Base-by-base conservation (phyloP, 768 basidiomycete species). In the Pleurotus citrinopileatus region DNA sequence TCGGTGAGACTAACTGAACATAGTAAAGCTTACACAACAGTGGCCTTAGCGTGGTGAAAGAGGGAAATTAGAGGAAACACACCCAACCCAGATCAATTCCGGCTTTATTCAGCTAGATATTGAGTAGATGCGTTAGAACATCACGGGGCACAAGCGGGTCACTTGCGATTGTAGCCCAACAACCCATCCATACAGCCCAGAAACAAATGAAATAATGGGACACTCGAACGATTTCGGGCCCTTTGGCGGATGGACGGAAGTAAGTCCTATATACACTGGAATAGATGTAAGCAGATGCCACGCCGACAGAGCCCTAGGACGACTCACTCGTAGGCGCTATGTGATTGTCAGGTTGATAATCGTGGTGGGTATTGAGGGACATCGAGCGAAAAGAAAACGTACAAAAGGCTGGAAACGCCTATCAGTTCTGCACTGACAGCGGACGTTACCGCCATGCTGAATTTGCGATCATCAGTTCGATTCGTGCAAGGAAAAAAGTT, bases 71-170 rank as follows among this genome's bases (percentile, higher is more conserved):
- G 28, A 13, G 25, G 2, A n/a, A 34, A 19, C 20, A 44, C 28
- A 77, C 74, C 77, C 76, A 78, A 43, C 76, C 75, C 4, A 79
- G 67, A 44, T 77, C 73, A 32, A 79, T 76, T 19, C 67, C 69
- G 17, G 66, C 76, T 55, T 72, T 73, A 55, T 77, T 70, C 3
- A 79, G 67, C 76, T 77, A 55, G 8, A 15, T 13, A 29, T 13
- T 19, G 46, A 4, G 47, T 4, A 38, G 19, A 22, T 27, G 3
- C 15, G 28, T 6, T 15, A 56, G 40, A 55, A 42, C 10, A 12
- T 32, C 32, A n/a, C 32, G 20, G 46, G 19, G 20, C n/a, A 29
- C 12, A 55, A 46, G 42, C n/a, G 17, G 10, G 28, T 40, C 62
- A 46, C 28, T 48, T 45, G 74, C 73, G 46, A 73, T 74, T 13